Base-by-base conservation (phyloP, 2,329 filamentous ascomycete species). In the Monilinia vaccinii-corymbosi region DNA sequence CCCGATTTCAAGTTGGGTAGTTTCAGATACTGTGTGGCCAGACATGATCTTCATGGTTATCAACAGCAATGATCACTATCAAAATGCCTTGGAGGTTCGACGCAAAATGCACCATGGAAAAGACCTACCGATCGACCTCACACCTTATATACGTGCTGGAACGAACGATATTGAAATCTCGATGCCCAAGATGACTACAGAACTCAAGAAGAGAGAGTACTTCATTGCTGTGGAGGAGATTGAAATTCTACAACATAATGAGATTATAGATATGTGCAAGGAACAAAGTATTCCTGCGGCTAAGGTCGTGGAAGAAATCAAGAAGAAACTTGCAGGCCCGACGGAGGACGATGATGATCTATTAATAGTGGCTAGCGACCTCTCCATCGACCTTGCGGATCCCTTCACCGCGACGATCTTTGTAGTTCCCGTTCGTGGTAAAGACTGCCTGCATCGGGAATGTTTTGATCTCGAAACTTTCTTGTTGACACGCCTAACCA, bases 381-480 rank as follows among this genome's bases (percentile, higher is more conserved):
- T 91, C 9, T 78, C 78, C 3, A 78, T 91, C 58, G 80, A 85
- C 62, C 74, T 91, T 16, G 76, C 83, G 0, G 87, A 90, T 70
- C 86, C 87, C 0, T 89, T 88, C 69, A 86, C 77, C 60, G 76
- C 80, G 1, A 75, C 70, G 14, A 79, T 94, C 13, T 91, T 88
- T 70, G 76, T 81, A 6, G 78, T 80, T 0, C 93, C 94, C 1
- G 89, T 86, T 2, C 86, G 92, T 32, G 85, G 90, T 31, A 75
- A 69, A 9, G 67, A 72, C 3, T 99, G 94, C 71, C 76, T 77
- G 28, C 93, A 99, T 70, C 76, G 87, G 40, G 90, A 97, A 70
- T 96, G 91, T 70, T 97, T 97, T 70, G 93, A 97, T 71, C 82
- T 97, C 9, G 81, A 88, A 23, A 92, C 83, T 0, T 97, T 90